phyloP scores from a whole-genome alignment of 192 early-diverging fungal species.

The Ambispora gerdemannii region DNA sequence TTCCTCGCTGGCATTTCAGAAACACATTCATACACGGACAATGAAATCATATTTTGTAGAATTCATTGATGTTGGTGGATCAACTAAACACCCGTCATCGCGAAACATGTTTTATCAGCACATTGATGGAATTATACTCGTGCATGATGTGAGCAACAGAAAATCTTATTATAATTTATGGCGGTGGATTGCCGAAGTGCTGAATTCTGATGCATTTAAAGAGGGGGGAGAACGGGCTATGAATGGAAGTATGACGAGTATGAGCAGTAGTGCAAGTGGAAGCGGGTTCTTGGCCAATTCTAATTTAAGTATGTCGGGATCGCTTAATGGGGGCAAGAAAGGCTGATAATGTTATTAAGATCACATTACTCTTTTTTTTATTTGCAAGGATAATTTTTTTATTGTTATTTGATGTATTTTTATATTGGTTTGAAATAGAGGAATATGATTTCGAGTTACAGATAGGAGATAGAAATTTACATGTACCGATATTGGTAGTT shows the following conservation, averaged over 20 bases:
- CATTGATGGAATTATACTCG: conserved; percentile 49
- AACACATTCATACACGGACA: conserved; percentile 22
- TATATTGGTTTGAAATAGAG: not conserved
- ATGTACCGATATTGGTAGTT: conserved; percentile 24
- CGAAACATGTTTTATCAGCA: conserved; percentile 50
- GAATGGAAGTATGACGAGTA: not conserved
- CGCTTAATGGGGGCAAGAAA: too few species aligned
- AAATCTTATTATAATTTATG: conserved; percentile 54
- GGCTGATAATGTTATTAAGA: not conserved
- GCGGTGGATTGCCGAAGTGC: conserved; percentile 44
- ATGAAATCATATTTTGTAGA: conserved; percentile 48
- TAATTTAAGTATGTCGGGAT: too few species aligned
- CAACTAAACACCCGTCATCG: conserved; percentile 44
- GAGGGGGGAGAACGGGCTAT: conserved; percentile 12
- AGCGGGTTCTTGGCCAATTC: not conserved
- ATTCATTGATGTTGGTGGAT: conserved; percentile 53
- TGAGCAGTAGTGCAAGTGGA: not conserved
- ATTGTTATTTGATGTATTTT: not conserved
- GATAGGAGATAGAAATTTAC: conserved; percentile 1
- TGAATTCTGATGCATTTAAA: conserved; percentile 26
- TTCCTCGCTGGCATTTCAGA: conserved; percentile 29
- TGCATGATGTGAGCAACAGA: conserved; percentile 51
- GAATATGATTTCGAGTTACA: conserved; percentile 24
- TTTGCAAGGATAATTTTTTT: not conserved
- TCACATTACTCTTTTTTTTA: not conserved